These are phyloP conservation scores for Lycium barbarum DNA, from an alignment of 257 asterid genomes.

Conservation along the genomic window DNA sequence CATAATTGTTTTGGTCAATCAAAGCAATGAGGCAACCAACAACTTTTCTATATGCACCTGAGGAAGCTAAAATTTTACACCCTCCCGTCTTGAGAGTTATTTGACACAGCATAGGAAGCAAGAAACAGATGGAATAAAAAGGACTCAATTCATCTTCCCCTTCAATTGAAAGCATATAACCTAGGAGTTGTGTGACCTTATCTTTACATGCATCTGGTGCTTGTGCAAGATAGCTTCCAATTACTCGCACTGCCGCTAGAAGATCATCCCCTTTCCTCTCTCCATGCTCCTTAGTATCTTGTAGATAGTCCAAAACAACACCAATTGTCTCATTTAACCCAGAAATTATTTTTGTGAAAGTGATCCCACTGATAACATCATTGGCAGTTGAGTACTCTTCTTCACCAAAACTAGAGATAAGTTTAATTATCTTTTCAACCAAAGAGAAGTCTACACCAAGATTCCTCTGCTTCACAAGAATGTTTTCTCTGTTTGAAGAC, in stretches of 20 bases:
- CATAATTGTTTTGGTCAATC: constrained; percentile 47
- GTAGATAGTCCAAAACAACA: constrained; percentile 73
- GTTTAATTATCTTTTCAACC: too few species aligned
- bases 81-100: constrained; percentile 70
- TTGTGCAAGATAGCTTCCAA: constrained; percentile 96
- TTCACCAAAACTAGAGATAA: too few species aligned
- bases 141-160: constrained; percentile 51
- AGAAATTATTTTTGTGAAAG: too few species aligned
- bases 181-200: constrained; percentile 68
- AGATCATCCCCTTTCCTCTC: constrained; percentile 85
- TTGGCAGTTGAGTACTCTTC: too few species aligned
- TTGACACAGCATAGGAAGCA: constrained; percentile 90
- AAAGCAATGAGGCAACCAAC: constrained; percentile 56
- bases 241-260: constrained; percentile 81
- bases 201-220: constrained; percentile 77
- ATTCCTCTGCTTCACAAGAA: too few species aligned
- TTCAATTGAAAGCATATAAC: constrained; percentile 51
- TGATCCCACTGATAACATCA: too few species aligned
- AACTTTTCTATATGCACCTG: constrained; percentile 56
- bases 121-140: constrained; percentile 65
- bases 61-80: constrained; percentile 60
- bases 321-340: constrained; percentile 57
- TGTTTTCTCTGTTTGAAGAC: too few species aligned
- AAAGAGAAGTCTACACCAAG: too few species aligned
- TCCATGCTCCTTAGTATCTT: constrained; percentile 88